A percentile compares a stretch with the other conserved stretches of the same genome.
Evolutionary conservation across 2,329 filamentous ascomycete genomes (phyloP).

Genomic region (Nemania sp.): DNA sequence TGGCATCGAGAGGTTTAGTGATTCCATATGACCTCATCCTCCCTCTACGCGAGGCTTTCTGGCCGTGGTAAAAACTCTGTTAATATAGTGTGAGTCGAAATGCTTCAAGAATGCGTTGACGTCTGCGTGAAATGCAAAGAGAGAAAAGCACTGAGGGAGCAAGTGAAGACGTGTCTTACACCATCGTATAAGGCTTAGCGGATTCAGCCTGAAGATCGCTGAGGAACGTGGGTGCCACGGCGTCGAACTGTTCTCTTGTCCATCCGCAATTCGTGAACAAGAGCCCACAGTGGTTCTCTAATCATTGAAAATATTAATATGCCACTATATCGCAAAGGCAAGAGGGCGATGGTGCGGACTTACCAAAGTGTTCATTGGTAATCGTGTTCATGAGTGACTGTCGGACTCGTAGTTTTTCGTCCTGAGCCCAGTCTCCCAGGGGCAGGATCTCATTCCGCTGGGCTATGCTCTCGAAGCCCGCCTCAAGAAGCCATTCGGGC

Average conservation of each 20-base stretch:
- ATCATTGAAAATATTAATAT: conserved; percentile 10
- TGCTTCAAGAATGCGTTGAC: not conserved
- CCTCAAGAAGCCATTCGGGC: conserved; percentile 41
- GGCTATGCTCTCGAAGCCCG: conserved; percentile 48
- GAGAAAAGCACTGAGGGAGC: not conserved
- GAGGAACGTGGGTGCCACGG: conserved; percentile 32
- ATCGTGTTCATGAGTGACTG: conserved; percentile 45
- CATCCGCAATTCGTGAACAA: conserved; percentile 36
- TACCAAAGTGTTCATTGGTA: conserved; percentile 43
- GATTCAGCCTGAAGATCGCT: conserved; percentile 26
- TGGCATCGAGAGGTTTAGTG: not conserved
- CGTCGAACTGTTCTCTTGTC: conserved; percentile 35
- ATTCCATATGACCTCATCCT: not conserved
- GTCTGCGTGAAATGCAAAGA: not conserved
- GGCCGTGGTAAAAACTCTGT: conserved; percentile 39
- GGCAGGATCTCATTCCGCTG: conserved; percentile 50
- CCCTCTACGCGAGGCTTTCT: conserved; percentile 33
- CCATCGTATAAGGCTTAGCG: conserved; percentile 34
- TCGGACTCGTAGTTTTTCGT: conserved; percentile 45
- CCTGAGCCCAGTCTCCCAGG: conserved; percentile 46
- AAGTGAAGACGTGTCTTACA: conserved; percentile 30
- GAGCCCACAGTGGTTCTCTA: conserved; percentile 34
- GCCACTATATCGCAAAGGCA: not conserved
- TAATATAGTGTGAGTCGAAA: conserved; percentile 11
- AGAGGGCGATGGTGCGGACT: conserved; percentile 12